A percentile compares a stretch with the other conserved stretches of the same genome.
phyloP scores from a whole-genome alignment of 768 basidiomycete species.

The Trametes cubensis region DNA sequence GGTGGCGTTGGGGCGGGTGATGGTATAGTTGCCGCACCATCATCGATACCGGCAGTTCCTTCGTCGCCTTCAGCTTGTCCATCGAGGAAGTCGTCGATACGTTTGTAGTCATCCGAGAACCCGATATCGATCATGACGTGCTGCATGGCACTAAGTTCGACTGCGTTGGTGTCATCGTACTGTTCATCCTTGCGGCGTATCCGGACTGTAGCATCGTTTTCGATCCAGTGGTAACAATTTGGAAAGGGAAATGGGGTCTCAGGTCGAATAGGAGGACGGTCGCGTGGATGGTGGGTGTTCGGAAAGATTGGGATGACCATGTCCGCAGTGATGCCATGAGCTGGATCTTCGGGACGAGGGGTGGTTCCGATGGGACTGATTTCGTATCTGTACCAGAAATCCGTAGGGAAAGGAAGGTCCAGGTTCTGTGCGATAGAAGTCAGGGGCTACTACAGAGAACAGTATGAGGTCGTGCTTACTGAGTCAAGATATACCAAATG shows the following conservation, averaged over 20 bases:
- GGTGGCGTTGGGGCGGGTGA: too few relatives aligned
- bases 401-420: not conserved
- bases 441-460: too few relatives aligned
- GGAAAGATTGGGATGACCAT: slow-evolving; percentile 17
- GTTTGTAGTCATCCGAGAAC: not conserved
- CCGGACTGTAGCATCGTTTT: not conserved
- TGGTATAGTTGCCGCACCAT: too few relatives aligned
- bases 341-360: not conserved
- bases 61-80: too few relatives aligned
- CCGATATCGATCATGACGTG: not conserved
- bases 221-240: slow-evolving; percentile 7
- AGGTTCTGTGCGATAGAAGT: not conserved
- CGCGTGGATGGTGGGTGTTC: not conserved
- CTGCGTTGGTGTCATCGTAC: not conserved
- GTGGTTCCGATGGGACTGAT: not conserved
- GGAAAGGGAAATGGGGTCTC: not conserved
- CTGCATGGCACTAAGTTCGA: not conserved
- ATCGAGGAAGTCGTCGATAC: not conserved
- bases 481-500: slow-evolving; percentile 2
- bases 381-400: not conserved
- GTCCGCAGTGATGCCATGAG: slow-evolving; percentile 5
- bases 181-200: not conserved
- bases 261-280: not conserved
- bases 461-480: too few relatives aligned
- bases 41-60: too few relatives aligned